phyloP scores from a whole-genome alignment of 2,329 filamentous ascomycete species.

The Penicillium corylophilum region DNA sequence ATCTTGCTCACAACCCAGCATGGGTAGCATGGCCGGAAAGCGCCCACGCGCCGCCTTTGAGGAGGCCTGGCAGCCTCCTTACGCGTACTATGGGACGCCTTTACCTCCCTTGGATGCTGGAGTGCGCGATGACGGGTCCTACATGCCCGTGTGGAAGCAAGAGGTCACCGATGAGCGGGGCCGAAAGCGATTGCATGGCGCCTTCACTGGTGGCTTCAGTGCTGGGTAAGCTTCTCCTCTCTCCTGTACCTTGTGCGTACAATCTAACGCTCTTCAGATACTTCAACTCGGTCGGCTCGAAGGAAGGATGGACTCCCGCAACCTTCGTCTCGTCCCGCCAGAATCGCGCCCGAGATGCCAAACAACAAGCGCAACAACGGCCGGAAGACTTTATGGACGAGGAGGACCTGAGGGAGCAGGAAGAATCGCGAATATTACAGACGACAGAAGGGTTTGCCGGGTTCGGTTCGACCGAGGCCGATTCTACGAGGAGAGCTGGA shows the following conservation, averaged over 20 bases:
- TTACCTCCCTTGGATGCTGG: conserved; percentile 75
- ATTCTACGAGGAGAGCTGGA: conserved; percentile 51
- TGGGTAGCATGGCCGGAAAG: conserved; percentile 51
- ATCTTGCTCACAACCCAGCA: neutral
- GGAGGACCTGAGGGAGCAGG: conserved; percentile 84
- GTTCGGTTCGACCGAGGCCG: conserved; percentile 65
- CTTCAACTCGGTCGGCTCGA: conserved; percentile 97
- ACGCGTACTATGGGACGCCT: conserved; percentile 78
- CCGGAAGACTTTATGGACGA: conserved; percentile 98
- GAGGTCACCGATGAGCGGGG: conserved; percentile 92
- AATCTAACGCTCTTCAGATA: conserved; percentile 60
- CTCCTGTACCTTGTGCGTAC: neutral
- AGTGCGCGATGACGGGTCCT: conserved; percentile 83
- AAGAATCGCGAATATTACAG: conserved; percentile 72
- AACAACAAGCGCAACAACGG: conserved; percentile 54
- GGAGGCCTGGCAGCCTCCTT: conserved; percentile 68
- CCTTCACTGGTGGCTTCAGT: conserved; percentile 95
- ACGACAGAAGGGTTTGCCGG: conserved; percentile 73
- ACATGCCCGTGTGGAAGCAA: conserved; percentile 96
- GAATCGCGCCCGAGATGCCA: conserved; percentile 71
- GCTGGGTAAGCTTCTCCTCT: conserved; percentile 67
- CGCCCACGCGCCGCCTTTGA: conserved; percentile 76
- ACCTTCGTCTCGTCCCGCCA: conserved; percentile 87
- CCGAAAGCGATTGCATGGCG: conserved; percentile 86
- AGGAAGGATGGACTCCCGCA: conserved; percentile 94